Base-by-base conservation (phyloP, 2,329 filamentous ascomycete genomes). In the Huntiella savannae region DNA sequence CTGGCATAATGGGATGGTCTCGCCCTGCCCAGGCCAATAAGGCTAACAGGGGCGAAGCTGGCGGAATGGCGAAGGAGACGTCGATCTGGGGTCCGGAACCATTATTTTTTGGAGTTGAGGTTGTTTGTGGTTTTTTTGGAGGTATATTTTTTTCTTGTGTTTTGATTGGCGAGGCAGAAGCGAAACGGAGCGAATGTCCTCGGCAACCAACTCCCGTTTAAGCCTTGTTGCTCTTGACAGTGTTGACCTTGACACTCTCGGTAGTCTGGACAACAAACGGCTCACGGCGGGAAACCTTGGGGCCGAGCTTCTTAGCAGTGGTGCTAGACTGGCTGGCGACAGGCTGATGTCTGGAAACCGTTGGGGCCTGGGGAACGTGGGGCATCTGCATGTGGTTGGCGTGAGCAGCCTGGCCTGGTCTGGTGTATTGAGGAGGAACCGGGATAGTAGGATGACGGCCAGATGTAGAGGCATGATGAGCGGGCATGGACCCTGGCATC, bases 221-320 rank as follows among this genome's bases (percentile, higher is more conserved):
- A 28, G 22, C 22, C 22, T 28, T 28, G 22, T 4, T 28, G 22
- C 4, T 28, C 22, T 28, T 28, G 22, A 28, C 36, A 38, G 7
- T 38, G 36, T 38, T 15, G 17, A 38, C 17, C 12, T 32, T 41
- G 19, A 15, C 17, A 34, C 22, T 5, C 28, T 43, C 28, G 13
- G 28, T 12, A 34, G 40, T 43, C 28, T 43, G 44, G 11, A 45
- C 34, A 4, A 49, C 48, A 44, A 46, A 49, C 35, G 43, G 35
- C 32, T 40, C 48, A 42, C 46, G 46, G 8, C 48, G 43, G 5
- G 43, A 40, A 12, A 49, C 44, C 40, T 49, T 49, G 34, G 48
- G 48, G 16, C 44, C 48, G 16, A 40, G 16, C 16, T 40, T 33
- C 10, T 34, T 19, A n/a, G n/a, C 32, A 28, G 40, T 42, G 16